phyloP scores from a whole-genome alignment of 768 basidiomycete genomes.

The Suillus discolor region DNA sequence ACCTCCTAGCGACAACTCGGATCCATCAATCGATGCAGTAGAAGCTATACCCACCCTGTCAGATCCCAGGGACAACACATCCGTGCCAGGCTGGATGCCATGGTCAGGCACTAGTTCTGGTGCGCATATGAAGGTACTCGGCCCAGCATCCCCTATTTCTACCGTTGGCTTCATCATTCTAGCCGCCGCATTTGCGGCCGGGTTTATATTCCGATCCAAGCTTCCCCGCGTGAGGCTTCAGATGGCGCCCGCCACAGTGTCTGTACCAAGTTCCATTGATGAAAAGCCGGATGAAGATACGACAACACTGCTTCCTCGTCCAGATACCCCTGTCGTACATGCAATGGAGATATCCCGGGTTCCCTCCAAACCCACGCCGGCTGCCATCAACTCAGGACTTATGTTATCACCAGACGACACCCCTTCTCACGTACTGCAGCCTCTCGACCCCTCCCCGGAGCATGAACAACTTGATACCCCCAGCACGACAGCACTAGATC shows the following conservation, averaged over 20 bases:
- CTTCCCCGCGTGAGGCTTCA: slow-evolving; percentile 16
- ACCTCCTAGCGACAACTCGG: slow-evolving; percentile 25
- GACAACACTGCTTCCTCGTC: slow-evolving; percentile 3
- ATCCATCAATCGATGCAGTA: slow-evolving; percentile 14
- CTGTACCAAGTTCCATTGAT: background rate
- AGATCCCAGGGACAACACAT: slow-evolving; percentile 21
- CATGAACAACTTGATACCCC: slow-evolving; percentile 16
- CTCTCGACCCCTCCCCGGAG: slow-evolving; percentile 12
- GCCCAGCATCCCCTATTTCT: slow-evolving; percentile 17
- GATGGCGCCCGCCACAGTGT: slow-evolving; percentile 7
- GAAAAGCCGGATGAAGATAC: slow-evolving; percentile 5
- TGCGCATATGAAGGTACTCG: slow-evolving; percentile 10
- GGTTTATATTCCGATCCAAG: slow-evolving; percentile 29
- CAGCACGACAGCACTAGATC: slow-evolving; percentile 21
- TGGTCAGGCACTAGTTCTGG: slow-evolving; percentile 9
- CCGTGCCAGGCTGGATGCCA: slow-evolving; percentile 20
- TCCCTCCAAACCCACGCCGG: slow-evolving; percentile 8
- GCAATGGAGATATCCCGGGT: slow-evolving; percentile 2
- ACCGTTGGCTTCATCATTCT: slow-evolving; percentile 26
- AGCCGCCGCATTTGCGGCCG: slow-evolving; percentile 24
- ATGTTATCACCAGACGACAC: slow-evolving; percentile 8
- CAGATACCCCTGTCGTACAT: slow-evolving; percentile 4
- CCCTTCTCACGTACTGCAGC: slow-evolving; percentile 5
- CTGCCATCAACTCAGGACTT: slow-evolving; percentile 4
- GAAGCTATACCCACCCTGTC: slow-evolving; percentile 20